Evolutionary conservation across 257 asterid genomes (phyloP).

Genomic region (Rehmannia glutinosa): DNA sequence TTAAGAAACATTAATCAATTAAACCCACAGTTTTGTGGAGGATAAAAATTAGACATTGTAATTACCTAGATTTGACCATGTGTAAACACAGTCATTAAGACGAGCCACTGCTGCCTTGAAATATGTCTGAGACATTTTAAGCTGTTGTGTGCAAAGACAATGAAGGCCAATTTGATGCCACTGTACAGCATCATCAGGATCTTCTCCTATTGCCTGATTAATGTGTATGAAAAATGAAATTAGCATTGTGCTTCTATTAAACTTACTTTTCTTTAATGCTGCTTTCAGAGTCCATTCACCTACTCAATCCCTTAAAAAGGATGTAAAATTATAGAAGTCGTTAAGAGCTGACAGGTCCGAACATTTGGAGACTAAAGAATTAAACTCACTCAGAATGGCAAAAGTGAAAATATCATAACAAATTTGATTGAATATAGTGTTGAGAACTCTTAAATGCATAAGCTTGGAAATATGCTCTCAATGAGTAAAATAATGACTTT

Average conservation of each 20-base stretch:
- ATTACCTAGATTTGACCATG: conserved; percentile 97
- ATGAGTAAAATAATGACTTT: too few relatives aligned
- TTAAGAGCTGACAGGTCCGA: too few relatives aligned
- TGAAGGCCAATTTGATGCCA: conserved; percentile 99
- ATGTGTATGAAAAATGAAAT: conserved; percentile 14
- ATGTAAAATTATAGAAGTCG: too few relatives aligned
- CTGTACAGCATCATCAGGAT: conserved; percentile 90
- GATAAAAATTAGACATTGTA: conserved; percentile 1
- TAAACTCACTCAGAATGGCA: background rate
- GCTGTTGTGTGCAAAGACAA: conserved; percentile 80
- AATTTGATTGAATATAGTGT: background rate
- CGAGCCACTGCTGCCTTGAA: conserved; percentile 88
- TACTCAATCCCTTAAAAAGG: too few relatives aligned
- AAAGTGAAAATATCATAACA: background rate
- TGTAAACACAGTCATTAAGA: conserved; percentile 60
- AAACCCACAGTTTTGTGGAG: background rate
- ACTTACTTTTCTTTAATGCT: background rate
- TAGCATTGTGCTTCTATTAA: conserved; percentile 9
- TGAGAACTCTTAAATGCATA: too few relatives aligned
- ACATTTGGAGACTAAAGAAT: too few relatives aligned
- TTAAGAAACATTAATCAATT: background rate
- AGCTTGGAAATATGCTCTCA: too few relatives aligned
- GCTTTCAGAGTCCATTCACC: background rate
- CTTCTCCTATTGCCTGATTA: conserved; percentile 81
- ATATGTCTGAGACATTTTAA: conserved; percentile 67